These are phyloP conservation scores for Populus ilicifolia DNA, from an alignment of 345 rosid genomes.

Conservation along the genomic window DNA sequence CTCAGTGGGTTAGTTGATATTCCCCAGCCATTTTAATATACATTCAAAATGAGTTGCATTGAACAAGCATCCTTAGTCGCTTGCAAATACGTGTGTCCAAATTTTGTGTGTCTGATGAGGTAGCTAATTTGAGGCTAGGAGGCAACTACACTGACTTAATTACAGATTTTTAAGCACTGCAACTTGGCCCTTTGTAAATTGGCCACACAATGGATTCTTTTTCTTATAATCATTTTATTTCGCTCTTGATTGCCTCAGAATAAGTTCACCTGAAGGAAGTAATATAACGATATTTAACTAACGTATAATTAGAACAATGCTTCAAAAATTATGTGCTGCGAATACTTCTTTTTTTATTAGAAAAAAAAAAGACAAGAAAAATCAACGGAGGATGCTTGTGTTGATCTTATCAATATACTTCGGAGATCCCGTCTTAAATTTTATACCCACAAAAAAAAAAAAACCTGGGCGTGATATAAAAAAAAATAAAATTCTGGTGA, in stretches of 20 bases:
- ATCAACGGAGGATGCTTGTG: too few species aligned
- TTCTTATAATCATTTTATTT: neutral
- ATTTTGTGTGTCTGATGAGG: neutral
- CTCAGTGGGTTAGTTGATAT: slow-evolving; percentile 18
- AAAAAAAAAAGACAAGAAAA: too few species aligned
- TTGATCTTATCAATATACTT: too few species aligned
- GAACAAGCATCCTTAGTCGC: neutral
- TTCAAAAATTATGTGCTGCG: neutral
- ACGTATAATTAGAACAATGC: too few species aligned
- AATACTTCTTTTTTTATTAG: too few species aligned
- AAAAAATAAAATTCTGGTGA: too few species aligned
- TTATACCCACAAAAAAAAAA: too few species aligned
- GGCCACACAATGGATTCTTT: neutral
- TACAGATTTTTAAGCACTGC: neutral
- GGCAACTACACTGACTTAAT: neutral
- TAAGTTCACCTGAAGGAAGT: neutral
- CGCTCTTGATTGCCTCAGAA: neutral
- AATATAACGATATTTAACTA: neutral
- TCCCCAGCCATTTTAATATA: neutral
- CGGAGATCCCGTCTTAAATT: too few species aligned
- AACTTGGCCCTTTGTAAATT: neutral
- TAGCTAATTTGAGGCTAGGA: neutral
- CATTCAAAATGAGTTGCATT: neutral
- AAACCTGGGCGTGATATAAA: too few species aligned
- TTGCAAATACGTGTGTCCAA: neutral